Conservation (phyloP, 192 early-diverging fungal genomes). For the Dissophora ornata region DNA sequence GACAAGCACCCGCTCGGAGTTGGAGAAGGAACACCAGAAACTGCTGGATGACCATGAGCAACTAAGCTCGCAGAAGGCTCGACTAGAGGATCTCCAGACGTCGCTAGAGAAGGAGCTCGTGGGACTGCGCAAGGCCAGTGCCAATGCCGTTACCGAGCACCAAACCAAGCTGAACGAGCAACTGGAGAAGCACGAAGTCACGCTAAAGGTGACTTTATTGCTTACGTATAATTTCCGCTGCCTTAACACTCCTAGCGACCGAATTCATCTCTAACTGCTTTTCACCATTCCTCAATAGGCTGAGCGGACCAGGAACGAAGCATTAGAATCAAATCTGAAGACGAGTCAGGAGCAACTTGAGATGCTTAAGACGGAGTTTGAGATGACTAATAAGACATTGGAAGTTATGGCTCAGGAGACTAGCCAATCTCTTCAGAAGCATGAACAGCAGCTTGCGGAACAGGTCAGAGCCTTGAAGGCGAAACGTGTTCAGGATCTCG, state of each 20-base stretch:
- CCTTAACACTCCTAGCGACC: no score
- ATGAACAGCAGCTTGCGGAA: constrained; percentile 12
- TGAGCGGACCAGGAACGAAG: constrained; percentile 3
- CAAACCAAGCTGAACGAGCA: constrained; percentile 1
- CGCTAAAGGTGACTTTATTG: constrained; percentile 13
- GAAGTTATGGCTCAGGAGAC: constrained; percentile 11
- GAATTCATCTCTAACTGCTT: background rate
- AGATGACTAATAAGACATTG: background rate
- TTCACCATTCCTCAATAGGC: constrained; percentile 7
- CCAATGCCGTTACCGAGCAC: background rate
- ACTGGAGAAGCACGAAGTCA: constrained; percentile 1
- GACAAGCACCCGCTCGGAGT: background rate
- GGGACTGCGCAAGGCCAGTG: background rate
- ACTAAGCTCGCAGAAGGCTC: background rate
- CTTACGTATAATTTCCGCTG: no score
- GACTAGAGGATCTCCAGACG: background rate
- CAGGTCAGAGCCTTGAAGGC: constrained; percentile 4
- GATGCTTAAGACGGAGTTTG: background rate
- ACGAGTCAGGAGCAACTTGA: constrained; percentile 4
- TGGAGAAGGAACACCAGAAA: constrained; percentile 21
- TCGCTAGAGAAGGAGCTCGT: constrained; percentile 21
- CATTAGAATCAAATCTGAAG: constrained; percentile 4
- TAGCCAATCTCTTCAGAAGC: constrained; percentile 7
- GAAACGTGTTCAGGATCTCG: constrained; percentile 5
- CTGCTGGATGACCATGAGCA: constrained; percentile 12